Percentiles rank a stretch among this genome's conserved stretches.
Conservation (phyloP, 2,329 filamentous ascomycete species). For the Alternaria alternata region DNA sequence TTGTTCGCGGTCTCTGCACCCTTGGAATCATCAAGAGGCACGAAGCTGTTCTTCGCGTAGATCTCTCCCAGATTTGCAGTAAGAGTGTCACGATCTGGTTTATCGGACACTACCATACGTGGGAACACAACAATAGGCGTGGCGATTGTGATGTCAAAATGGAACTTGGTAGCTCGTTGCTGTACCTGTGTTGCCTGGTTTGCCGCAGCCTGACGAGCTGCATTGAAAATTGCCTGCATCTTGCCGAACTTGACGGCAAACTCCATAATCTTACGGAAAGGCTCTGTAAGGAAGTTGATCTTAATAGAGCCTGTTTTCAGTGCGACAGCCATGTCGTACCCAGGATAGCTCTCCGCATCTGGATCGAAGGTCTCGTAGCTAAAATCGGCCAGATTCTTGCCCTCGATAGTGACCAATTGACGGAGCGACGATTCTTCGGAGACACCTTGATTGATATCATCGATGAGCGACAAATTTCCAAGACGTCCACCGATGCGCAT, state of each 20-base stretch:
- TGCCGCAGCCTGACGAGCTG: conserved; percentile 90
- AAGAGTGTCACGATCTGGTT: conserved; percentile 77
- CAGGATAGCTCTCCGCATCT: conserved; percentile 79
- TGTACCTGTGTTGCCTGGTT: conserved; percentile 94
- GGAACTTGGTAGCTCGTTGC: conserved; percentile 86
- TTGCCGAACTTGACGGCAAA: conserved; percentile 99
- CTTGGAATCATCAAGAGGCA: conserved; percentile 79
- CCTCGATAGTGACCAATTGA: conserved; percentile 91
- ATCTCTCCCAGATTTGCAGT: conserved; percentile 97
- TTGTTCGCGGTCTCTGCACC: conserved; percentile 83
- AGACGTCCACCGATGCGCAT: conserved; percentile 89
- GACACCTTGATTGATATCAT: conserved; percentile 93
- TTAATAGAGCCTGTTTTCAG: conserved; percentile 94
- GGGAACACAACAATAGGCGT: conserved; percentile 98
- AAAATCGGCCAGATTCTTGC: conserved; percentile 94
- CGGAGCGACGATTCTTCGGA: conserved; percentile 81
- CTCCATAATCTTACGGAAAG: conserved; percentile 96
- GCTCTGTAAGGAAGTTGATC: conserved; percentile 95
- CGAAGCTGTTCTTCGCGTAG: conserved; percentile 93
- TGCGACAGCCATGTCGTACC: conserved; percentile 91
- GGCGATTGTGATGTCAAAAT: conserved; percentile 91
- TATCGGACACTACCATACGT: conserved; percentile 73
- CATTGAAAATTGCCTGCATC: conserved; percentile 99
- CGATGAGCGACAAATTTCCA: conserved; percentile 86
- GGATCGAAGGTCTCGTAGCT: conserved; percentile 95